Conservation (phyloP, 2,329 filamentous ascomycete species). For the Arthrobotrys sphaeroides region DNA sequence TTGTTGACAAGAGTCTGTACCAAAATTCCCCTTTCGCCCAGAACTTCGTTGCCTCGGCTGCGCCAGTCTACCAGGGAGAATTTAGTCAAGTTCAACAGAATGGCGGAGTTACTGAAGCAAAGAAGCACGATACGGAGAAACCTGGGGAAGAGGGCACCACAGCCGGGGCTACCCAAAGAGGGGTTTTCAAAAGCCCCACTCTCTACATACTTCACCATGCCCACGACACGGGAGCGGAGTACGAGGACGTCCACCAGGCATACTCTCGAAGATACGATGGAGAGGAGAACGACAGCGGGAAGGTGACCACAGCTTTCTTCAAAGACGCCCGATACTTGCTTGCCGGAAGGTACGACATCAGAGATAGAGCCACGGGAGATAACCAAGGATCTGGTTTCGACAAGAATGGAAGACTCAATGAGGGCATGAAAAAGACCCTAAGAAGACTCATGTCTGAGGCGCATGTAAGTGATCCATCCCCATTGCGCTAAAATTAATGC, state of each 20-base stretch:
- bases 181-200: neutral
- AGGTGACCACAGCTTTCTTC: neutral
- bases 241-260: constrained; percentile 16
- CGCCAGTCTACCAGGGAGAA: neutral
- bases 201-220: constrained; percentile 28
- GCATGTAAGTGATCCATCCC: neutral
- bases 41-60: neutral
- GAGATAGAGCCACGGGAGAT: neutral
- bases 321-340: neutral
- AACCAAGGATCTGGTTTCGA: neutral
- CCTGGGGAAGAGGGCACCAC: neutral
- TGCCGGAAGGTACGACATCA: neutral
- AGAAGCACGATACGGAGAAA: neutral
- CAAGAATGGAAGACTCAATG: neutral
- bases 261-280: constrained; percentile 29
- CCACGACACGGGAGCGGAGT: constrained; percentile 14
- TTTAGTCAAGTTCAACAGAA: neutral
- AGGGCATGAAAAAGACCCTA: neutral
- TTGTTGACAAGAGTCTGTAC: neutral
- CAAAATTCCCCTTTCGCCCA: neutral
- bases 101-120: neutral
- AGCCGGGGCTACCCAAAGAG: neutral
- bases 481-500: too few relatives aligned
- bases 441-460: neutral
- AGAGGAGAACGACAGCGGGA: neutral